A percentile compares a stretch with the other conserved stretches of the same genome.
Evolutionary conservation across 352 stramenopile species (phyloP).

Genomic region (Globisporangium acanthophoron): DNA sequence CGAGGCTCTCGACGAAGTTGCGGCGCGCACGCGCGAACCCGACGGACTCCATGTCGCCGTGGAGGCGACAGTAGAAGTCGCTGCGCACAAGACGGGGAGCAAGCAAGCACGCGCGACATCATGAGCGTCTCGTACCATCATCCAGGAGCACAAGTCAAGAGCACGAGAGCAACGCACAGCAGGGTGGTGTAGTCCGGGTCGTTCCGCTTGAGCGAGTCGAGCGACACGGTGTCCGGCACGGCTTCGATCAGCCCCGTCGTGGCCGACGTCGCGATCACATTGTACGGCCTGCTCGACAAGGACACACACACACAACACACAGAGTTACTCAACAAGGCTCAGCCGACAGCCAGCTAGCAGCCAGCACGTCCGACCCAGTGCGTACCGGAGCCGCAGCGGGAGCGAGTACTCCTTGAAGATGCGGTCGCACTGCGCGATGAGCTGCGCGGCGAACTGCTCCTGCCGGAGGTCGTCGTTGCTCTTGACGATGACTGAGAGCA

Average conservation of each 20-base stretch:
- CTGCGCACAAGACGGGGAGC: slow-evolving; percentile 16
- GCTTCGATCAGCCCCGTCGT: slow-evolving; percentile 95
- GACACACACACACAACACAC: neutral
- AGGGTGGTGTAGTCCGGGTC: slow-evolving; percentile 81
- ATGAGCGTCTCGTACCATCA: neutral
- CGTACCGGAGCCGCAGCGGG: slow-evolving; percentile 85
- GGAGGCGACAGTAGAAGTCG: slow-evolving; percentile 92
- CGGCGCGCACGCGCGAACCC: slow-evolving; percentile 75
- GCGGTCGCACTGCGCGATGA: slow-evolving; percentile 94
- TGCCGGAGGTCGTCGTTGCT: slow-evolving; percentile 98
- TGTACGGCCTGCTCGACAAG: slow-evolving; percentile 81
- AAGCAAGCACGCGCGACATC: slow-evolving; percentile 14
- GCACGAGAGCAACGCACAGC: slow-evolving; percentile 57
- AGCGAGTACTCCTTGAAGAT: slow-evolving; percentile 94
- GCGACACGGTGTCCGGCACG: slow-evolving; percentile 94
- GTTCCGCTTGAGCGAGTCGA: slow-evolving; percentile 96
- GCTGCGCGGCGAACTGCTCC: slow-evolving; percentile 96
- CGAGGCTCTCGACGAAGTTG: slow-evolving; percentile 90
- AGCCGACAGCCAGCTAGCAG: neutral
- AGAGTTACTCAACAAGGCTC: slow-evolving; percentile 20
- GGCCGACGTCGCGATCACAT: slow-evolving; percentile 93
- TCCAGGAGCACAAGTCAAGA: slow-evolving; percentile 10
- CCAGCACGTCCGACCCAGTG: slow-evolving; percentile 15
- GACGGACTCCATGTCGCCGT: slow-evolving; percentile 76
- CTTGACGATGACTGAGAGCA: slow-evolving; percentile 95